Evolutionary conservation across 306 rosid genomes (phyloP).

Genomic region (Malus sylvestris): DNA sequence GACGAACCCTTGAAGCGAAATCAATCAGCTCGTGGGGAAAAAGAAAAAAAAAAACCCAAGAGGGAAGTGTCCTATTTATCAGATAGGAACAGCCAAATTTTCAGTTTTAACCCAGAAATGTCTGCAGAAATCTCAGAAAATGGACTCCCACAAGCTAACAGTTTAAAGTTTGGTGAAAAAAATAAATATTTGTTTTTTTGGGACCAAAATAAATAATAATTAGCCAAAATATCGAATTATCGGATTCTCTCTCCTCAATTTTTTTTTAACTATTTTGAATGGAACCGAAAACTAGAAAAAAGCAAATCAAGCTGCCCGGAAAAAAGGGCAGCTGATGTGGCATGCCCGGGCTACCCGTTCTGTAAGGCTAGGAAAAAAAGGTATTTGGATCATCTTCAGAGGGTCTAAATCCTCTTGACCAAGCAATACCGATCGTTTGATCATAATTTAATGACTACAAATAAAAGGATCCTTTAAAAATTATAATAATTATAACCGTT

Average conservation of each 20-base stretch:
- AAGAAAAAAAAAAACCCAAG: neutral
- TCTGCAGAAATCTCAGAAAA: constrained; percentile 52
- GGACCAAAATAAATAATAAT: neutral
- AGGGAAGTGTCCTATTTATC: constrained; percentile 13
- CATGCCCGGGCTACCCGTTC: constrained; percentile 16
- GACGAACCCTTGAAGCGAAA: constrained; percentile 17
- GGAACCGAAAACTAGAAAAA: constrained; percentile 24
- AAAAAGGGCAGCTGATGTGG: constrained; percentile 27
- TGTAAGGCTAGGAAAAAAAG: no score
- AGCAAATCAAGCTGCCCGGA: constrained; percentile 32
- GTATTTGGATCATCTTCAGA: no score
- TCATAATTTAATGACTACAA: no score
- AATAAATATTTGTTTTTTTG: neutral
- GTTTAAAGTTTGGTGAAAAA: constrained; percentile 37
- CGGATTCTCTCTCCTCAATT: constrained; percentile 20
- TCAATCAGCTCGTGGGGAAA: constrained; percentile 17
- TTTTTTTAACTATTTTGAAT: constrained; percentile 1
- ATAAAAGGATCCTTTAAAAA: no score
- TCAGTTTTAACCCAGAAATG: constrained; percentile 51
- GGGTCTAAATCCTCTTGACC: no score
- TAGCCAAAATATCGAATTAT: constrained; percentile 8
- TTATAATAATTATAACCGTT: no score
- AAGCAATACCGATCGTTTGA: no score
- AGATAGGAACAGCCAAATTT: constrained; percentile 19
- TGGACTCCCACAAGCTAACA: constrained; percentile 50